Base-by-base conservation (phyloP, 805 yeast species). In the Candida incommunis region DNA sequence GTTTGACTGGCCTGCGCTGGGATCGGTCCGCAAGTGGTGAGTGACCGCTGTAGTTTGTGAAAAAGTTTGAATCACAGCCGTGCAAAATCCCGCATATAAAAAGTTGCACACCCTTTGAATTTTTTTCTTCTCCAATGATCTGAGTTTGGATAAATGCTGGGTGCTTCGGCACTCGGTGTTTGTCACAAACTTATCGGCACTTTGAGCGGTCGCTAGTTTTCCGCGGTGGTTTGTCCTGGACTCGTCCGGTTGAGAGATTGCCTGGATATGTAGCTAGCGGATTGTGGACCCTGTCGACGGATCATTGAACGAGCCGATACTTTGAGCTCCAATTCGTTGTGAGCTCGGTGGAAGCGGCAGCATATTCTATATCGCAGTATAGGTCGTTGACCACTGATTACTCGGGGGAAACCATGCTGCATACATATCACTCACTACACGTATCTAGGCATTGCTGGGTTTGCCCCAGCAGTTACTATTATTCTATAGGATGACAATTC, bases 301-400 rank as follows among this genome's bases (percentile, higher is more conserved):
- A 18, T 31, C 18, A 31, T n/a, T 11, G 37, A 31, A 5, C 20
- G 18, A 31, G 37, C 37, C 18, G 37, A 31, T 11, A n/a, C 37
- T 31, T 31, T 16, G 37, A 31, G 37, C 37, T 31, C 37, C 37
- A 5, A 11, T 31, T n/a, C 7, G 18, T n/a, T n/a, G 37, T 31
- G 37, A 31, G 37, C 37, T 31, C 37, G 20, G 37, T 16, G 37
- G 37, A 31, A 9, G 37, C 37, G 37, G 37, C 37, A 31, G 37
- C 37, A 31, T 13, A 16, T 31, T 31, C 37, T 18, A 11, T 9
- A 5, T 16, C 37, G 37, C 37, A 16, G 37, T 31, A 31, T 9
- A 31, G 37, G 37, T 18, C 20, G 20, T 31, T 31, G 37, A 18
- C 37, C 37, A n/a, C n/a, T 31, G 37, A 31, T 18, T n/a, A 31